phyloP scores from a whole-genome alignment of 345 rosid species.

The Bruguiera sexangula region DNA sequence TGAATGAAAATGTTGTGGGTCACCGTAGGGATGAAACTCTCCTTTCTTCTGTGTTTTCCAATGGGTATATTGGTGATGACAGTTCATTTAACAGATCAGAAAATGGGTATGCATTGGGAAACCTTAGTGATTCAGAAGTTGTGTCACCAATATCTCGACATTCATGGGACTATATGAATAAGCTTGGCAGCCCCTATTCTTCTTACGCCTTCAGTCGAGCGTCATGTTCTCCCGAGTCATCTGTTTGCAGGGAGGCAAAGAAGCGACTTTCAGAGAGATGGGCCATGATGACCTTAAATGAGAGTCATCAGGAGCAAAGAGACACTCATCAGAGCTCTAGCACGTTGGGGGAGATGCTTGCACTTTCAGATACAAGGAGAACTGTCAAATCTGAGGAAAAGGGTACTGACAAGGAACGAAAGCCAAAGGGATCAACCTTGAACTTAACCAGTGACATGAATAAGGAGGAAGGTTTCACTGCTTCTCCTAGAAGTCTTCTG shows the following conservation, averaged over 20 bases:
- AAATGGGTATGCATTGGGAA: constrained; percentile 50
- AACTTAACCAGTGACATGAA: constrained; percentile 35
- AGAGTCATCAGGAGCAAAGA: constrained; percentile 49
- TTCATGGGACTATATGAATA: constrained; percentile 81
- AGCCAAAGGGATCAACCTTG: constrained; percentile 52
- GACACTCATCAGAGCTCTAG: constrained; percentile 57
- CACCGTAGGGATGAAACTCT: constrained; percentile 74
- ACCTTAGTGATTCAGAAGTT: constrained; percentile 71
- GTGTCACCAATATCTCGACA: constrained; percentile 72
- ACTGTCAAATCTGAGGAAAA: constrained; percentile 38
- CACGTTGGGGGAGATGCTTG: constrained; percentile 95
- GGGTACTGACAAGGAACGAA: constrained; percentile 35
- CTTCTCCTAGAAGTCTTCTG: constrained; percentile 49
- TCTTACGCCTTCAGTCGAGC: constrained; percentile 63
- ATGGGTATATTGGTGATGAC: constrained; percentile 81
- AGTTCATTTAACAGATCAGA: constrained; percentile 80
- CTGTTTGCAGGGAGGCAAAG: constrained; percentile 75
- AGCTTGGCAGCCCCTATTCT: constrained; percentile 66
- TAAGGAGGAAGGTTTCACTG: constrained; percentile 40
- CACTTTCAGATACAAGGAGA: constrained; percentile 60
- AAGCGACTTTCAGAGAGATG: constrained; percentile 90
- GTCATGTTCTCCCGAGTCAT: constrained; percentile 87
- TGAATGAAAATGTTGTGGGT: constrained; percentile 53
- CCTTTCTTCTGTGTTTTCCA: constrained; percentile 77
- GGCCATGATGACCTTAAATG: constrained; percentile 79